A percentile compares a stretch with the other conserved stretches of the same genome.
phyloP scores from a whole-genome alignment of 2,329 filamentous ascomycete species.

The Botryosphaeria dothidea region DNA sequence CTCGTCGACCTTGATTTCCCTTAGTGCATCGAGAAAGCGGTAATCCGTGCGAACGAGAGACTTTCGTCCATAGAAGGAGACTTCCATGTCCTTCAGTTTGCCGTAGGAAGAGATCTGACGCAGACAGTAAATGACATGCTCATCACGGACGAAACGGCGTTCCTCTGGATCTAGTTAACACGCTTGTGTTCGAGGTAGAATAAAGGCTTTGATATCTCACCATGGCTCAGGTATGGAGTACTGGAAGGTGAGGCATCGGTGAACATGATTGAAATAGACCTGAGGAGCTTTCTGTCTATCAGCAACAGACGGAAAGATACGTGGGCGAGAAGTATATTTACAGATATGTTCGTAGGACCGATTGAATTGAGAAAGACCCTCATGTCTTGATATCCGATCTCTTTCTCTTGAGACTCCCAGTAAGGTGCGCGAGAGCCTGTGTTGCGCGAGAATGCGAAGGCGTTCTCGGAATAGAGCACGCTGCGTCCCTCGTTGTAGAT shows the following conservation, averaged over 20 bases:
- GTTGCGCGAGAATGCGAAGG: conserved; percentile 47
- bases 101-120: conserved; percentile 43
- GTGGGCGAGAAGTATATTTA: not conserved
- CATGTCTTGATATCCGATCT: conserved; percentile 50
- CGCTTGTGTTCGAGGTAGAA: not conserved
- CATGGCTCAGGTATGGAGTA: conserved; percentile 37
- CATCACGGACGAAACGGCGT: conserved; percentile 52
- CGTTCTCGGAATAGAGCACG: conserved; percentile 53
- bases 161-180: conserved; percentile 35
- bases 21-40: conserved; percentile 48
- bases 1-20: conserved; percentile 46
- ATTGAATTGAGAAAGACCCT: conserved; percentile 50
- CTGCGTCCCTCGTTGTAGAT: conserved; percentile 48
- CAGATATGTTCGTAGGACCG: conserved; percentile 46
- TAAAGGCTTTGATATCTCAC: not conserved
- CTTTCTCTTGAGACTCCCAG: conserved; percentile 44
- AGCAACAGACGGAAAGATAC: not conserved
- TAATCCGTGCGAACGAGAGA: conserved; percentile 36
- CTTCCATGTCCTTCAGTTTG: conserved; percentile 43
- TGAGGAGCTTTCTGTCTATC: conserved; percentile 36
- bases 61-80: conserved; percentile 46
- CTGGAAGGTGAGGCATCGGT: conserved; percentile 47
- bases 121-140: conserved; percentile 47
- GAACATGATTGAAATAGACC: conserved; percentile 46
- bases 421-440: conserved; percentile 39